A percentile compares a stretch with the other conserved stretches of the same genome.
Evolutionary conservation across 140 eudicot genomes (phyloP).

Genomic region (Senecio squalidus): DNA sequence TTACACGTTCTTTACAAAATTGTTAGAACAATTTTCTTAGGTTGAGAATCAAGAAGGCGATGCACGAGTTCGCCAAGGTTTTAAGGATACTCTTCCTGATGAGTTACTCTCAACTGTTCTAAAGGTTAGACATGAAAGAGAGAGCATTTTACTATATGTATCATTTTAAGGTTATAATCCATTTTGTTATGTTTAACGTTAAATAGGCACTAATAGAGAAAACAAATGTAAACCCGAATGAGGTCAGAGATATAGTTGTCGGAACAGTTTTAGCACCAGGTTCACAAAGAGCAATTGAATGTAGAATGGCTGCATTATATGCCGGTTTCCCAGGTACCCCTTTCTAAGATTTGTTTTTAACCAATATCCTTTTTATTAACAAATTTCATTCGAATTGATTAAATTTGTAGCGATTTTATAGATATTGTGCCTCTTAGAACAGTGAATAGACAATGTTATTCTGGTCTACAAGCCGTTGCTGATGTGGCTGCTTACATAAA

Average conservation of each 20-base stretch:
- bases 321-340: constrained; percentile 72
- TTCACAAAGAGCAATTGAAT: constrained; percentile 65
- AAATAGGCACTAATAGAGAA: constrained; percentile 63
- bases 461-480: constrained; percentile 96
- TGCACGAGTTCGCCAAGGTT: constrained; percentile 95
- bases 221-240: constrained; percentile 54
- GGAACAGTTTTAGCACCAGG: constrained; percentile 81
- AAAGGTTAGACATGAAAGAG: constrained; percentile 64
- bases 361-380: not conserved
- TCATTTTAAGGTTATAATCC: not conserved
- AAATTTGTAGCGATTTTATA: constrained; percentile 8
- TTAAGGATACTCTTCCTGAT: constrained; percentile 87
- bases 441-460: constrained; percentile 93
- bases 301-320: constrained; percentile 71
- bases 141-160: not conserved
- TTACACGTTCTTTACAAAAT: no score
- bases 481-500: constrained; percentile 88
- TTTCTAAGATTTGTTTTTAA: not conserved
- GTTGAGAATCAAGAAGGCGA: no score
- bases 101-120: no score
- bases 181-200: not conserved
- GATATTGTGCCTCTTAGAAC: constrained; percentile 89
- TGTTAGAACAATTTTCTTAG: no score
- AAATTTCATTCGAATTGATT: not conserved
- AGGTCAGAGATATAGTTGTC: constrained; percentile 72